phyloP scores from a whole-genome alignment of 306 rosid genomes.

The Castanopsis chinensis region DNA sequence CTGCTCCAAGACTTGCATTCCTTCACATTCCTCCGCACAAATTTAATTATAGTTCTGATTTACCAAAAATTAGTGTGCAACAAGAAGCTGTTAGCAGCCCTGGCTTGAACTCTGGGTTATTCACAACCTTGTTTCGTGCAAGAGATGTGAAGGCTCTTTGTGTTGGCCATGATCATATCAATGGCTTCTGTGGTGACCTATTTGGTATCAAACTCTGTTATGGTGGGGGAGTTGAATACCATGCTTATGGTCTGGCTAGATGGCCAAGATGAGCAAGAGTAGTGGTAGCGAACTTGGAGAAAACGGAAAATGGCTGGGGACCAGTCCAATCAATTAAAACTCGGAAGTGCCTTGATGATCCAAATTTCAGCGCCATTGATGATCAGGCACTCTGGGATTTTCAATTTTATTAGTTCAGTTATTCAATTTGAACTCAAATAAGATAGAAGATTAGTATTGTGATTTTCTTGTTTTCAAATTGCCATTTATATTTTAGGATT shows the following conservation, averaged over 20 bases:
- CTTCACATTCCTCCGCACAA: constrained; percentile 91
- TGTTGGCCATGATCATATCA: constrained; percentile 83
- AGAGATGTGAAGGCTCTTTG: constrained; percentile 91
- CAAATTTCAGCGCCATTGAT: constrained; percentile 56
- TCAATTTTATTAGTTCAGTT: too few species aligned
- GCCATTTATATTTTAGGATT: too few species aligned
- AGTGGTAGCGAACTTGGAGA: constrained; percentile 72
- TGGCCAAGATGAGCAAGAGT: constrained; percentile 92
- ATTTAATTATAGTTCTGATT: constrained; percentile 49
- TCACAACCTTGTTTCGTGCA: constrained; percentile 73
- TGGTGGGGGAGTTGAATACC: constrained; percentile 92
- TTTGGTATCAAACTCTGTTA: constrained; percentile 70
- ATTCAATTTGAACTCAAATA: too few species aligned
- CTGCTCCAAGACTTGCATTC: constrained; percentile 82
- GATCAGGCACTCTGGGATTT: constrained; percentile 51
- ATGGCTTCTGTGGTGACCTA: constrained; percentile 84
- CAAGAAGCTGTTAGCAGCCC: constrained; percentile 39
- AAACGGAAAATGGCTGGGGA: constrained; percentile 55
- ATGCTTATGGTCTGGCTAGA: constrained; percentile 90
- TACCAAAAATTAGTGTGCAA: constrained; percentile 55
- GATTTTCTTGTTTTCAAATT: too few species aligned
- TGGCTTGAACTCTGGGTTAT: constrained; percentile 90
- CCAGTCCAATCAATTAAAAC: constrained; percentile 73
- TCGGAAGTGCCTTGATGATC: constrained; percentile 85
- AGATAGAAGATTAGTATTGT: too few species aligned